Conservation (phyloP, 176 grass and related monocot species). For the Oryza brachyantha region DNA sequence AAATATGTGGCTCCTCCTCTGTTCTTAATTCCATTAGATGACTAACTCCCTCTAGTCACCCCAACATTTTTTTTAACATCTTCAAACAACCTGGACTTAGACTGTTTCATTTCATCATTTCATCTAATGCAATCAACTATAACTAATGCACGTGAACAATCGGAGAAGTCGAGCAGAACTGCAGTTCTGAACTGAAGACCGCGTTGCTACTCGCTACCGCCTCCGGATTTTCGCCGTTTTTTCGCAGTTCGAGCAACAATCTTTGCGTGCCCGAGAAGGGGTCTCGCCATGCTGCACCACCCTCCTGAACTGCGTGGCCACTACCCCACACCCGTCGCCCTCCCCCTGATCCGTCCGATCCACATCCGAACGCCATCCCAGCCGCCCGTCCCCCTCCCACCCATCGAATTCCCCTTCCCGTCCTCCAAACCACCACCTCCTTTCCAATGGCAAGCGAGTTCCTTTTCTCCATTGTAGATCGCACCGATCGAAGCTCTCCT, state of each 20-base stretch:
- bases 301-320: neutral
- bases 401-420: neutral
- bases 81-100: too few relatives aligned
- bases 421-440: constrained; percentile 37
- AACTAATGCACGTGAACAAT: too few relatives aligned
- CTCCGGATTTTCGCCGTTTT: neutral
- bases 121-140: too few relatives aligned
- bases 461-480: constrained; percentile 30
- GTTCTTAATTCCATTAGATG: too few relatives aligned
- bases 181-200: too few relatives aligned
- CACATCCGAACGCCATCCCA: neutral
- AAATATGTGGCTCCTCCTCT: too few relatives aligned
- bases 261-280: constrained; percentile 46
- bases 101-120: too few relatives aligned
- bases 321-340: neutral
- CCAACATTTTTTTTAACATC: too few relatives aligned
- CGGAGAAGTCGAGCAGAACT: too few relatives aligned
- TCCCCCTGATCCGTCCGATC: constrained; percentile 19
- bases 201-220: too few relatives aligned
- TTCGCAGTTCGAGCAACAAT: neutral
- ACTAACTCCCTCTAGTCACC: too few relatives aligned
- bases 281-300: constrained; percentile 14
- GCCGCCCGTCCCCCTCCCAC: constrained; percentile 8
- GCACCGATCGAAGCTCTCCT: constrained; percentile 15
- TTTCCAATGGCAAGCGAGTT: neutral